Percentiles rank a stretch among this genome's conserved stretches.
Evolutionary conservation across 2,329 filamentous ascomycete species (phyloP).

Genomic region (Furcasterigmium furcatum): DNA sequence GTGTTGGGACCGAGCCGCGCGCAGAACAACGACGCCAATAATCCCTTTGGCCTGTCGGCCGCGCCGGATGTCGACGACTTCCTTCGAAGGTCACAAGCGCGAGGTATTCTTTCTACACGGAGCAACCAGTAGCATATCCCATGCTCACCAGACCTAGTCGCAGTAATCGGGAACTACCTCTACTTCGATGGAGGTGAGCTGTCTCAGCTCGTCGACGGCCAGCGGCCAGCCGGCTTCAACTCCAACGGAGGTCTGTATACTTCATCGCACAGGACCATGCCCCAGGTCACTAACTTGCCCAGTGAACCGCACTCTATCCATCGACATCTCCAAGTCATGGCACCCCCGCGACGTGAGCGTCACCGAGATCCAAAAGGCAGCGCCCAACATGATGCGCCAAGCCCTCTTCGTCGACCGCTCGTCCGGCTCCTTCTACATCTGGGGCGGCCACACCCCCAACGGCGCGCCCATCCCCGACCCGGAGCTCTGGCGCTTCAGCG

Average conservation of each 20-base stretch:
- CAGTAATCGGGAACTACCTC: slow-evolving; percentile 27
- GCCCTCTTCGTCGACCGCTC: slow-evolving; percentile 25
- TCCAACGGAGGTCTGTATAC: slow-evolving; percentile 16
- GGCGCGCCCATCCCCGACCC: slow-evolving; percentile 16
- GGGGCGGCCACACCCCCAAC: slow-evolving; percentile 23
- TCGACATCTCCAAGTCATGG: slow-evolving; percentile 27
- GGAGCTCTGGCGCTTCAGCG: slow-evolving; percentile 26
- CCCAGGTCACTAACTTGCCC: neutral
- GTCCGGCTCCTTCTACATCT: slow-evolving; percentile 26
- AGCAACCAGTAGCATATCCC: too few species aligned
- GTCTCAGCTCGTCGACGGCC: slow-evolving; percentile 14
- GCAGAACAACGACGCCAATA: too few species aligned
- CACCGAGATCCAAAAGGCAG: slow-evolving; percentile 20
- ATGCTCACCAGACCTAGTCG: too few species aligned
- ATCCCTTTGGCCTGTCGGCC: too few species aligned
- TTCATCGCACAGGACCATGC: neutral
- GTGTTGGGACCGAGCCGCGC: too few species aligned
- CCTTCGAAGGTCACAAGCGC: too few species aligned
- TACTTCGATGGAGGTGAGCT: slow-evolving; percentile 34
- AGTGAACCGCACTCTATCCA: slow-evolving; percentile 29
- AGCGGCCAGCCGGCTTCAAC: slow-evolving; percentile 12
- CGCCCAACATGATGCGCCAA: slow-evolving; percentile 23
- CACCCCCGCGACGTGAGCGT: slow-evolving; percentile 25
- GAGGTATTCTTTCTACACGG: too few species aligned
- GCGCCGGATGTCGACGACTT: too few species aligned